These are phyloP conservation scores for Myxozyma geophila DNA, from an alignment of 805 yeast species.

Conservation along the genomic window DNA sequence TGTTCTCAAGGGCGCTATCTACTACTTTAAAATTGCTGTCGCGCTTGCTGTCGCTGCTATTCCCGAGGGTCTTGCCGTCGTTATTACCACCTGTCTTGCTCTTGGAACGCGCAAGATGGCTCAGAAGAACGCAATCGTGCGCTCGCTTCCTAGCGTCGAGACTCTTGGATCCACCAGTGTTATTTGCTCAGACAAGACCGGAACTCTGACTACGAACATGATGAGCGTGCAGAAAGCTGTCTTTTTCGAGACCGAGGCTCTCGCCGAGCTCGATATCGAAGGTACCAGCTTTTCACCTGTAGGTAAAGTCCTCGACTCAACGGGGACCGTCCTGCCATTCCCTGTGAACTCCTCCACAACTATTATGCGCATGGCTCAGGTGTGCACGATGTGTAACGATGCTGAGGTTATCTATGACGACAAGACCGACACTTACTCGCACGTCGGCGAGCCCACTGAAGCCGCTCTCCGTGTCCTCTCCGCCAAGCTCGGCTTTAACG, in stretches of 20 bases:
- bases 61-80: constrained; percentile 58
- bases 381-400: constrained; percentile 52
- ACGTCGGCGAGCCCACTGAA: constrained; percentile 62
- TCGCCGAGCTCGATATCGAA: constrained; percentile 48
- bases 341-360: constrained; percentile 20
- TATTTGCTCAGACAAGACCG: constrained; percentile 57
- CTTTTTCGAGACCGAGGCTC: constrained; percentile 44
- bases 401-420: constrained; percentile 43
- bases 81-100: constrained; percentile 55
- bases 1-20: constrained; percentile 51
- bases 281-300: constrained; percentile 42
- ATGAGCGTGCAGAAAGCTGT: constrained; percentile 44
- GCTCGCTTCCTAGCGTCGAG: constrained; percentile 56
- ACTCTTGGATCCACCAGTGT: constrained; percentile 64
- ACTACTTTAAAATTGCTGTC: constrained; percentile 56
- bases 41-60: constrained; percentile 56
- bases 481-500: constrained; percentile 45
- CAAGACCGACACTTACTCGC: constrained; percentile 42
- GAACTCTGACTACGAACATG: constrained; percentile 51
- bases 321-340: constrained; percentile 34
- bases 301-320: constrained; percentile 37
- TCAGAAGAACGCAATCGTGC: constrained; percentile 52
- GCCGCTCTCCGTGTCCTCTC: constrained; percentile 53
- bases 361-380: constrained; percentile 46
- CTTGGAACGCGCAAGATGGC: constrained; percentile 56